Evolutionary conservation across 495 filamentous ascomycete genomes (phyloP).

Genomic region (Apiosordaria backusii): DNA sequence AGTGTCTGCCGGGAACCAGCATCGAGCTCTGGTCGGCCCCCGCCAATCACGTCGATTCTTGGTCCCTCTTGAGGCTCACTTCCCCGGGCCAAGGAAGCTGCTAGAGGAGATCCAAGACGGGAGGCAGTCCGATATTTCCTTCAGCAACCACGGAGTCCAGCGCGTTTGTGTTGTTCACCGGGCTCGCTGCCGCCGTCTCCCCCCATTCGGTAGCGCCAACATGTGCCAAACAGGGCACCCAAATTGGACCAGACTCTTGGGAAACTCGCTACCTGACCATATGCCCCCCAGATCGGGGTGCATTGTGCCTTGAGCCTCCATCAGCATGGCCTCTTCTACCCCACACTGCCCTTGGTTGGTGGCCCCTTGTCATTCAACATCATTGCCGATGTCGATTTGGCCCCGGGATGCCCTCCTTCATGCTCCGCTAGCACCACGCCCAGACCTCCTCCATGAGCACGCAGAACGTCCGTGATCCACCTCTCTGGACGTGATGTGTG

Average conservation of each 20-base stretch:
- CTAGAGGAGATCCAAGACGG: slow-evolving; percentile 20
- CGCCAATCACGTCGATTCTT: neutral
- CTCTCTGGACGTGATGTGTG: slow-evolving; percentile 9
- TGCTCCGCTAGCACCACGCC: neutral
- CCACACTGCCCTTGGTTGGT: neutral
- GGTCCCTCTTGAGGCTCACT: slow-evolving; percentile 1
- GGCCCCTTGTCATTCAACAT: neutral
- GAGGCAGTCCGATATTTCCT: slow-evolving; percentile 20
- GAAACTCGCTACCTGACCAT: neutral
- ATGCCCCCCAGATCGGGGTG: neutral
- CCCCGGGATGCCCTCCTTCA: slow-evolving; percentile 7
- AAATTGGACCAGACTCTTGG: slow-evolving; percentile 4
- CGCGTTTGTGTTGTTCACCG: slow-evolving; percentile 1
- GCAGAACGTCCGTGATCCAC: slow-evolving; percentile 9
- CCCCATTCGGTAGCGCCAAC: neutral
- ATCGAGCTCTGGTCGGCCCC: neutral
- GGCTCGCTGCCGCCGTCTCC: neutral
- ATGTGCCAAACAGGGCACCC: neutral
- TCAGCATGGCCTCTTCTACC: neutral
- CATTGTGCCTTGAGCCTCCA: neutral
- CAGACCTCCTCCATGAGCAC: slow-evolving; percentile 1
- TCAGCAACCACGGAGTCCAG: slow-evolving; percentile 9
- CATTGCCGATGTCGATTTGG: neutral
- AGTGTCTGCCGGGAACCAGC: slow-evolving; percentile 8
- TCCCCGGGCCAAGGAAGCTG: slow-evolving; percentile 19